A percentile compares a stretch with the other conserved stretches of the same genome.
These are phyloP conservation scores for Scenedesmus sp. DNA, from an alignment of 163 green algal species.

Conservation along the genomic window DNA sequence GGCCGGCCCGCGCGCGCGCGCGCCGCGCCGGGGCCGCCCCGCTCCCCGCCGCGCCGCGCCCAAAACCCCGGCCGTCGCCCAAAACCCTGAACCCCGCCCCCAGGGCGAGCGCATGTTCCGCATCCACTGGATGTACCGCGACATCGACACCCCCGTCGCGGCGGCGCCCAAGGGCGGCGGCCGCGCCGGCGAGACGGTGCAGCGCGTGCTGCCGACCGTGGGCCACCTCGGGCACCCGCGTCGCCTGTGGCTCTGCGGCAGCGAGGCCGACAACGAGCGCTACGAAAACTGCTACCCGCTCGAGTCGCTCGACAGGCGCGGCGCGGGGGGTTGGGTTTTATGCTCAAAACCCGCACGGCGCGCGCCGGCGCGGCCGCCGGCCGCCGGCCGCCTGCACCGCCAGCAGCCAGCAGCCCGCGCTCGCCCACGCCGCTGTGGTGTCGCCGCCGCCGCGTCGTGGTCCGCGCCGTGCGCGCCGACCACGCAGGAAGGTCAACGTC, in stretches of 20 bases:
- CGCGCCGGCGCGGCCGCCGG: too few species aligned
- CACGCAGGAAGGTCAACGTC: constrained; percentile 18
- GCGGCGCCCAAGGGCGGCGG: neutral
- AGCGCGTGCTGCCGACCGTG: neutral
- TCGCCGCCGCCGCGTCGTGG: too few species aligned
- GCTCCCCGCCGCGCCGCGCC: neutral
- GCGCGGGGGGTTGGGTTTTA: too few species aligned
- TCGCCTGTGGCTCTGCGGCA: constrained; percentile 18
- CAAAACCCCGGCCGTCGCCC: neutral
- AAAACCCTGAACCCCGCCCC: neutral
- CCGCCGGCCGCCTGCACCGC: too few species aligned
- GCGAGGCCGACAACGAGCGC: constrained; percentile 19
- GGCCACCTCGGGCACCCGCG: constrained; percentile 7
- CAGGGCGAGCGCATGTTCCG: constrained; percentile 27
- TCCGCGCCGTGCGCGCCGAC: too few species aligned
- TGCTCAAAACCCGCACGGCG: too few species aligned
- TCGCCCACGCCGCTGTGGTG: too few species aligned
- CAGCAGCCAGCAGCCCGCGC: too few species aligned
- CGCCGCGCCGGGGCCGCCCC: too few species aligned
- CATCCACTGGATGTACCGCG: constrained; percentile 33
- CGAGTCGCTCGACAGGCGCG: constrained; percentile 4
- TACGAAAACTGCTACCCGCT: constrained; percentile 16
- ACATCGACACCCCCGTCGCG: constrained; percentile 19
- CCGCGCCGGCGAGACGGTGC: neutral
- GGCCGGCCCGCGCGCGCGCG: too few species aligned